Conservation (phyloP, 2,329 filamentous ascomycete species). For the Exophiala bonariae region DNA sequence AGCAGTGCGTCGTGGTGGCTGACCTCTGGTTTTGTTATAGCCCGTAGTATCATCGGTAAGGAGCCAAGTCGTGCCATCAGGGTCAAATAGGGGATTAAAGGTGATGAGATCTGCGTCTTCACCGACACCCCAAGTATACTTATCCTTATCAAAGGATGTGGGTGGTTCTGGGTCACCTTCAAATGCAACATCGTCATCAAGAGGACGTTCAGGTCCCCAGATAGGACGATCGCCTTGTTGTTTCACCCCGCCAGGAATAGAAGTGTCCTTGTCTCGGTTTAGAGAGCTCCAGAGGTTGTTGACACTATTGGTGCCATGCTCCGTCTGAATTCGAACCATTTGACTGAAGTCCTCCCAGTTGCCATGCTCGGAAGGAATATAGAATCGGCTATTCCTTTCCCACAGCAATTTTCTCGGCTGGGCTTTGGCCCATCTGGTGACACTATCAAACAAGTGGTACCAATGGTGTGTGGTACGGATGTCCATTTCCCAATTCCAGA, state of each 20-base stretch:
- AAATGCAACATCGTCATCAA: conserved; percentile 66
- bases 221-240: conserved; percentile 61
- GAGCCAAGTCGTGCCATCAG: conserved; percentile 81
- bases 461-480: conserved; percentile 87
- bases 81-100: conserved; percentile 89
- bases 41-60: conserved; percentile 81
- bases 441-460: conserved; percentile 70
- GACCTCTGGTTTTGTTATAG: conserved; percentile 66
- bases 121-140: conserved; percentile 81
- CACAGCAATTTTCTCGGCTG: conserved; percentile 79
- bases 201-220: conserved; percentile 80
- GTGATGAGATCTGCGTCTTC: conserved; percentile 92
- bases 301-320: conserved; percentile 64
- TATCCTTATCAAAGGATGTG: conserved; percentile 72
- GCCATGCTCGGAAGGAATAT: conserved; percentile 73
- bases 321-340: conserved; percentile 73
- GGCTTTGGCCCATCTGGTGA: conserved; percentile 66
- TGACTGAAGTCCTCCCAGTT: conserved; percentile 77
- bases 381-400: conserved; percentile 78
- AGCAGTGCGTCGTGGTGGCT: conserved; percentile 72
- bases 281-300: conserved; percentile 66
- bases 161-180: conserved; percentile 75
- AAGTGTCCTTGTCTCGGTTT: conserved; percentile 33
- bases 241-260: conserved; percentile 29
- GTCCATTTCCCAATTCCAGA: conserved; percentile 97